Base-by-base conservation (phyloP, 768 basidiomycete genomes). In the Paxillus rubicundulus region DNA sequence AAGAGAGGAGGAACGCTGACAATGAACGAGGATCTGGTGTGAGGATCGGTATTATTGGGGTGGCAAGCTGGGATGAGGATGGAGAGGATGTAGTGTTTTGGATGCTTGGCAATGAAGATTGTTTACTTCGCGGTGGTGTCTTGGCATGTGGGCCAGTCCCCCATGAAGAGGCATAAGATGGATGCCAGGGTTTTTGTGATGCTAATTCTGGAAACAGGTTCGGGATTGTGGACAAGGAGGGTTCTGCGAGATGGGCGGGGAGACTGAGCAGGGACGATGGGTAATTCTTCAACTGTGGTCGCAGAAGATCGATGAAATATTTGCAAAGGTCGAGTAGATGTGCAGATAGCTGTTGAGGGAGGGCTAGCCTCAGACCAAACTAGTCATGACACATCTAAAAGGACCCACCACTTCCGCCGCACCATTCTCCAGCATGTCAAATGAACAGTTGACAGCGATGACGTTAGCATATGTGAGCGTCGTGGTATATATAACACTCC, bases 401-500 rank as follows among this genome's bases (percentile, higher is more conserved):
- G 12, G 16, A 52, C 48, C 24, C 8, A 74, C 89, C 58, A 74
- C 61, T 59, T 83, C 73, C 0, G 88, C 80, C 14, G 81, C 82
- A 4, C 86, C 85, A 28, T 87, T 76, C 53, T 80, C 75, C 4
- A 97, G 75, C 67, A 92, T 68, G 62, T 94, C 91, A 65, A 94
- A 87, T 0, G 89, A 86, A 56, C 85, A 86, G 42, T 84, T 81
- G 12, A 86, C 79, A 1, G 89, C 85, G 43, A 92, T 72, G 38
- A 95, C 78, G 62, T 84, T 92, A 12, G 86, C 79, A 59, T 84
- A 82, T 54, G 86, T 84, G 53, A 92, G 77, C 1, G 91, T 82
- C 0, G 96, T 98, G 3, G 93, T 97, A 72, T 93, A 98, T 46
- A 98, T 90, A 45, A 98, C 75, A 2, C 92, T 81, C 24, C 95